Conservation (phyloP, 306 rosid genomes). For the Cucurbita moschata region DNA sequence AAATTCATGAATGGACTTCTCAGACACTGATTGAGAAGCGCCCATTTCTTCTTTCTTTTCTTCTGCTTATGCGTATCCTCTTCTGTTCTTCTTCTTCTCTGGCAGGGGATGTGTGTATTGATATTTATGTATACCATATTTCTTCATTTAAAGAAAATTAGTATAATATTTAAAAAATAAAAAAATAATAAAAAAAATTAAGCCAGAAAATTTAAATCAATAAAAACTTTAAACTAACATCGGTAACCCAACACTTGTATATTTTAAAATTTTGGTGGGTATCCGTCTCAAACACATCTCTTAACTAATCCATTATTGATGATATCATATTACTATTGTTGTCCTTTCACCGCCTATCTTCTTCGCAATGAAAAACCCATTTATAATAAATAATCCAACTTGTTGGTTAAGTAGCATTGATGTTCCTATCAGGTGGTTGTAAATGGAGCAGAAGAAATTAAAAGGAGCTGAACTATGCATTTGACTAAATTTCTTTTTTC, state of each 20-base stretch:
- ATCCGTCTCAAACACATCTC: too few species aligned
- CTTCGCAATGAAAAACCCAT: background rate
- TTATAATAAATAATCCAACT: background rate
- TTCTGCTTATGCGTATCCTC: background rate
- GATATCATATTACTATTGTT: too few species aligned
- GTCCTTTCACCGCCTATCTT: background rate
- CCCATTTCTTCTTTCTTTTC: slow-evolving; percentile 32
- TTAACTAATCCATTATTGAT: too few species aligned
- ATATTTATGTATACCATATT: too few species aligned
- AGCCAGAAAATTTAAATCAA: too few species aligned
- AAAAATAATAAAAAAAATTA: too few species aligned
- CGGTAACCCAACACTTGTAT: too few species aligned
- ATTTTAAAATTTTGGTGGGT: too few species aligned
- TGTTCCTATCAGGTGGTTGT: background rate
- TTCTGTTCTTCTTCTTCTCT: background rate
- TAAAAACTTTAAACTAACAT: too few species aligned
- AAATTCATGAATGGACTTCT: slow-evolving; percentile 63
- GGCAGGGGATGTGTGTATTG: background rate
- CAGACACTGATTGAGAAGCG: slow-evolving; percentile 44
- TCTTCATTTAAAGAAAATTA: too few species aligned
- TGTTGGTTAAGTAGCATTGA: background rate
- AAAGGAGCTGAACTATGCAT: background rate
- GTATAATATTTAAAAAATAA: too few species aligned
- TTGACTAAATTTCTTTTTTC: too few species aligned
- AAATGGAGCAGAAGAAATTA: background rate